Evolutionary conservation across 139 green algal genomes (phyloP).

Genomic region (Coccomyxa sp.): DNA sequence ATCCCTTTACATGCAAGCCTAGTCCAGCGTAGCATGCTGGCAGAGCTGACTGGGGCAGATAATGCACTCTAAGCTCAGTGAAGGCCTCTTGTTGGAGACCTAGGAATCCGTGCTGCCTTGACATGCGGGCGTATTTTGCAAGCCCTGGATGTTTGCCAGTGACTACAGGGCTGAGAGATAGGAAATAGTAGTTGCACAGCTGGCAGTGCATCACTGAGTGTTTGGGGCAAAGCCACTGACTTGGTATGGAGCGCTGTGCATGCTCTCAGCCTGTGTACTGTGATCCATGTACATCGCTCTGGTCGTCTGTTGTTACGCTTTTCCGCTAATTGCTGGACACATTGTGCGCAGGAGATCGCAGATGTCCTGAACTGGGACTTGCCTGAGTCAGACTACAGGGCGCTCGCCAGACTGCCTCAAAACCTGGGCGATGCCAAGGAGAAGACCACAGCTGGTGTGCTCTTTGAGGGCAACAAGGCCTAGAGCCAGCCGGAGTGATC

Average conservation of each 20-base stretch:
- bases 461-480: too few relatives aligned
- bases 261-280: not conserved
- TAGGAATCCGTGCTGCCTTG: too few relatives aligned
- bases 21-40: not conserved
- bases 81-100: too few relatives aligned
- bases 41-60: not conserved
- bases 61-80: not conserved
- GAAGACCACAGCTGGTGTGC: too few relatives aligned
- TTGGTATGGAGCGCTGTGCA: not conserved
- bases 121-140: too few relatives aligned
- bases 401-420: constrained; percentile 34
- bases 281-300: not conserved
- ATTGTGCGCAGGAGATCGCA: constrained; percentile 49
- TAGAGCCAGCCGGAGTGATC: too few relatives aligned
- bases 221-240: not conserved
- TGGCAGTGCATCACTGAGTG: not conserved
- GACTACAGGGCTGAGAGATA: not conserved
- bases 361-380: constrained; percentile 62
- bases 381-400: constrained; percentile 30
- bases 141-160: too few relatives aligned
- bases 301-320: not conserved
- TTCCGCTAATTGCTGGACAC: not conserved
- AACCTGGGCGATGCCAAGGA: too few relatives aligned
- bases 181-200: not conserved
- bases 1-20: not conserved